phyloP scores from a whole-genome alignment of 2,329 filamentous ascomycete species.

The Berkeleyomyces basicola region DNA sequence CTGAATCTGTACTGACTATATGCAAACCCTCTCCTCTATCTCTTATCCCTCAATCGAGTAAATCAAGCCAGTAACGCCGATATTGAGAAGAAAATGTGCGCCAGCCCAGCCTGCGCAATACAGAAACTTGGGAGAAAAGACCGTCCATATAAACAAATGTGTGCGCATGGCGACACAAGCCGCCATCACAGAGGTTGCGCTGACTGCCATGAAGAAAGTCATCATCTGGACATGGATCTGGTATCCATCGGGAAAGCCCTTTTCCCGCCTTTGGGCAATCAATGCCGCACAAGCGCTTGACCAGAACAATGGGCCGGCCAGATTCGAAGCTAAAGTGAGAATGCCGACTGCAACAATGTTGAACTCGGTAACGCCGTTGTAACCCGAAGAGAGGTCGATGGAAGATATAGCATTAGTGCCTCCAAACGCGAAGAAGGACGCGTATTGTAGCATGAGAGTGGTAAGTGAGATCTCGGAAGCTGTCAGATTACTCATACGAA shows the following conservation, averaged over 20 bases:
- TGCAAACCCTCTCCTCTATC: not conserved
- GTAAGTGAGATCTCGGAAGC: slow-evolving; percentile 48
- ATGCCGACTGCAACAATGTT: slow-evolving; percentile 65
- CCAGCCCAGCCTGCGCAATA: slow-evolving; percentile 86
- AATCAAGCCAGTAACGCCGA: slow-evolving; percentile 42
- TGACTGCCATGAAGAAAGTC: slow-evolving; percentile 53
- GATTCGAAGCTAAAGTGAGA: slow-evolving; percentile 78
- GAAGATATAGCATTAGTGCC: slow-evolving; percentile 90
- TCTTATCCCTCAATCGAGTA: slow-evolving; percentile 20
- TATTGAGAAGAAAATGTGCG: slow-evolving; percentile 61
- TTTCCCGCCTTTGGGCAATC: slow-evolving; percentile 25
- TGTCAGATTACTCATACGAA: slow-evolving; percentile 31
- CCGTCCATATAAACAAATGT: slow-evolving; percentile 96
- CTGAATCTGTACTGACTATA: not conserved
- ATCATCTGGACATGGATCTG: slow-evolving; percentile 41
- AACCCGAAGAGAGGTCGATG: slow-evolving; percentile 86
- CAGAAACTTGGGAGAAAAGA: slow-evolving; percentile 92
- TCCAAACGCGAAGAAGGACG: slow-evolving; percentile 77
- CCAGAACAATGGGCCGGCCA: slow-evolving; percentile 87
- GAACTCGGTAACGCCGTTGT: slow-evolving; percentile 78
- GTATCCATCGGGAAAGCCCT: slow-evolving; percentile 19
- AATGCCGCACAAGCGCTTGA: slow-evolving; percentile 46
- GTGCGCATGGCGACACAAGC: slow-evolving; percentile 72
- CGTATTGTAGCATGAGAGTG: slow-evolving; percentile 60
- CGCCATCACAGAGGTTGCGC: slow-evolving; percentile 62